Conservation (phyloP, 2,329 filamentous ascomycete species). For the Aureobasidium zeae region DNA sequence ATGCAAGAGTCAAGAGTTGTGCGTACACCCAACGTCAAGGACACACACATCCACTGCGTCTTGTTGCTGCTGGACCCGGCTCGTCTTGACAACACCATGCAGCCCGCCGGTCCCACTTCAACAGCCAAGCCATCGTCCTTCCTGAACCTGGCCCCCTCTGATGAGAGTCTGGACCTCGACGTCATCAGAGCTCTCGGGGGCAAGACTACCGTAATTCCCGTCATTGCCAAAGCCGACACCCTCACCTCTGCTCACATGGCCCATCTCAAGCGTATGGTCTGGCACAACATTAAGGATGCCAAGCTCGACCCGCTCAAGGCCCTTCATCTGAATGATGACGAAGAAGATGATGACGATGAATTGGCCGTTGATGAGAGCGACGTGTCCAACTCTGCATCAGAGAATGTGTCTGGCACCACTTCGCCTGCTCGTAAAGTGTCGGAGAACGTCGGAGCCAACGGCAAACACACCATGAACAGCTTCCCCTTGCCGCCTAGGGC, state of each 20-base stretch:
- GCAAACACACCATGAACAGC: conserved; percentile 28
- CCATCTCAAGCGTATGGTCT: conserved; percentile 82
- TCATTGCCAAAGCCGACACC: conserved; percentile 94
- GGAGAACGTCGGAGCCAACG: conserved; percentile 18
- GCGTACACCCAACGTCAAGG: conserved; percentile 80
- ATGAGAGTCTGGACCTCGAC: conserved; percentile 84
- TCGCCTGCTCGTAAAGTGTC: conserved; percentile 26
- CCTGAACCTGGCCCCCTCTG: conserved; percentile 54
- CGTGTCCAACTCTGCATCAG: conserved; percentile 32
- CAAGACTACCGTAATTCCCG: conserved; percentile 90
- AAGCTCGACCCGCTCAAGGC: conserved; percentile 82
- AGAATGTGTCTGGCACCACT: conserved; percentile 31
- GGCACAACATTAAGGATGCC: conserved; percentile 74
- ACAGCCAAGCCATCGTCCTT: conserved; percentile 14
- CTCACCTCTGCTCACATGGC: conserved; percentile 93
- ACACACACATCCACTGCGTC: conserved; percentile 94
- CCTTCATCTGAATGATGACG: conserved; percentile 70
- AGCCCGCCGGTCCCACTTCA: conserved; percentile 29
- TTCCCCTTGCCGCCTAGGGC: conserved; percentile 30
- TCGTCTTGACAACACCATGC: conserved; percentile 72
- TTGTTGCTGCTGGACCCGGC: conserved; percentile 86
- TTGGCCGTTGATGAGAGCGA: conserved; percentile 40
- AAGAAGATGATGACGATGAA: conserved; percentile 44
- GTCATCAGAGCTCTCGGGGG: conserved; percentile 79
- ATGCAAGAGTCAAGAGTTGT: conserved; percentile 96